Conservation (phyloP, 2,329 filamentous ascomycete species). For the Parasarocladium wereldwijsianum region DNA sequence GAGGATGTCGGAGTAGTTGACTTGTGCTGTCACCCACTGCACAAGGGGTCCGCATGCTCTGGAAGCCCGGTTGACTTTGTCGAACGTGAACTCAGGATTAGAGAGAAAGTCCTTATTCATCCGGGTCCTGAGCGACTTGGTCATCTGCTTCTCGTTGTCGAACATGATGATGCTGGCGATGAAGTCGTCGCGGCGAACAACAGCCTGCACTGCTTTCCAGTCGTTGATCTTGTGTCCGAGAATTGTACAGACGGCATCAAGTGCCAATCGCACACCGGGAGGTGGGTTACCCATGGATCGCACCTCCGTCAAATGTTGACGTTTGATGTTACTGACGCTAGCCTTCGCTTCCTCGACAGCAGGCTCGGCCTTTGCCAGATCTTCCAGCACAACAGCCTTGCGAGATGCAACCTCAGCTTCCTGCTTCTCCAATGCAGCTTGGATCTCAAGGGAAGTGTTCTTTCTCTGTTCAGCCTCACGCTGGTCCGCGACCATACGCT, state of each 20-base stretch:
- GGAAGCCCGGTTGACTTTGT: conserved; percentile 89
- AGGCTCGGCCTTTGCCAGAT: conserved; percentile 82
- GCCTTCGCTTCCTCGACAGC: conserved; percentile 86
- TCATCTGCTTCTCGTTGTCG: conserved; percentile 93
- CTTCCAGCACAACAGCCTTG: conserved; percentile 69
- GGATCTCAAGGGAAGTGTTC: conserved; percentile 74
- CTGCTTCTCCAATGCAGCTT: conserved; percentile 74
- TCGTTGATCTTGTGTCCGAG: conserved; percentile 79
- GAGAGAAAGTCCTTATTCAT: conserved; percentile 90
- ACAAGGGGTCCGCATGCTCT: conserved; percentile 95
- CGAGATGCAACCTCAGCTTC: conserved; percentile 75
- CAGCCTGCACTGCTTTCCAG: conserved; percentile 82
- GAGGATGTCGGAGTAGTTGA: conserved; percentile 94
- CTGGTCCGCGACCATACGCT: conserved; percentile 94
- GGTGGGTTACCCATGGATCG: conserved; percentile 93
- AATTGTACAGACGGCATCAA: conserved; percentile 92
- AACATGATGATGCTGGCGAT: conserved; percentile 97
- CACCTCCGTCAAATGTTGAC: conserved; percentile 92
- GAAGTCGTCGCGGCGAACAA: conserved; percentile 88
- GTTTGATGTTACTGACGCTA: conserved; percentile 97
- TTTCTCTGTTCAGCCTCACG: conserved; percentile 87
- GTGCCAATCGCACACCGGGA: conserved; percentile 73
- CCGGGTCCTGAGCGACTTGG: conserved; percentile 60
- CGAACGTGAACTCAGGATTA: conserved; percentile 90
- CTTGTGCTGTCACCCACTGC: conserved; percentile 93